Conservation (phyloP, 805 yeast genomes). For the Cephaloascus fragrans region DNA sequence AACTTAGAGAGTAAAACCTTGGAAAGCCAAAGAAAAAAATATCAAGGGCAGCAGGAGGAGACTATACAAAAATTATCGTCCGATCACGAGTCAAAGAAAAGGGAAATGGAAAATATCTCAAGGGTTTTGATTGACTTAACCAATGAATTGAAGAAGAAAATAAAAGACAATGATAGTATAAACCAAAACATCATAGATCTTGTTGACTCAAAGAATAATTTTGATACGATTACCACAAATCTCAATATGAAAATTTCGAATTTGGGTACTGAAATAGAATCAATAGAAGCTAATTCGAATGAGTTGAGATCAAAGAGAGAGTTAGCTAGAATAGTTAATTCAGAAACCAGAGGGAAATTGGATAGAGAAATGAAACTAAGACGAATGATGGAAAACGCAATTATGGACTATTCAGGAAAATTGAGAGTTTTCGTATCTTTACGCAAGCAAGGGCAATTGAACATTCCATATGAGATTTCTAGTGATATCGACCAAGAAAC, state of each 20-base stretch:
- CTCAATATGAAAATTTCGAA: constrained; percentile 11
- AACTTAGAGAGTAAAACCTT: constrained; percentile 4
- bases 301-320: constrained; percentile 11
- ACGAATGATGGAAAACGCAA: constrained; percentile 39
- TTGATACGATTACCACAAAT: constrained; percentile 7
- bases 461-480: neutral
- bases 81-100: neutral
- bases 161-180: constrained; percentile 1
- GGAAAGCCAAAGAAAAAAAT: constrained; percentile 6
- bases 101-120: constrained; percentile 1
- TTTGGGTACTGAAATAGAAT: constrained; percentile 10
- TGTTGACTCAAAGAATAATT: constrained; percentile 7
- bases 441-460: constrained; percentile 1
- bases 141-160: constrained; percentile 3
- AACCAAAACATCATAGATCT: neutral
- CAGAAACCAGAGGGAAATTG: constrained; percentile 15
- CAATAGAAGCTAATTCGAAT: constrained; percentile 9
- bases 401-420: constrained; percentile 21
- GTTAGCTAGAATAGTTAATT: constrained; percentile 9
- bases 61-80: constrained; percentile 3
- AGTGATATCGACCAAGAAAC: neutral
- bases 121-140: constrained; percentile 2
- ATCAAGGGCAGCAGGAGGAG: constrained; percentile 3
- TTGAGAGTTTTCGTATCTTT: constrained; percentile 15
- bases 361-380: constrained; percentile 25